Evolutionary conservation across 2,329 filamentous ascomycete species (phyloP), one percentile per base, ranked within the genome.

Genomic region (Penicillium sp.): DNA sequence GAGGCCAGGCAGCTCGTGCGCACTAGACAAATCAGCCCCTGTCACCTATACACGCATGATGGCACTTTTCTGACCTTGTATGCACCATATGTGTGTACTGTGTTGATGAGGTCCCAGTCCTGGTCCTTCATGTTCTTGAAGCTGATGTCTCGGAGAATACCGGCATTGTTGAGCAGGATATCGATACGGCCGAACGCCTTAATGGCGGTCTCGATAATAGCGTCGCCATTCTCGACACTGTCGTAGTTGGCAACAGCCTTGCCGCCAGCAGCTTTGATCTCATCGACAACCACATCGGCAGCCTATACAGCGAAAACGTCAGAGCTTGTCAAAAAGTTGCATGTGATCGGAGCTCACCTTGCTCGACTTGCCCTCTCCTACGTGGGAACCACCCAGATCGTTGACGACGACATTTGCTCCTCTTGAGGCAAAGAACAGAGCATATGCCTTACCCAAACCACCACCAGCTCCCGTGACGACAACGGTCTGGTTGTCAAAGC

Each of bases 91-190:
- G 97, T 89, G 80, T 99, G 94, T 61, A 98, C 94, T 77, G 88
- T 90, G 80, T 94, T 91, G 76, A 97, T 91, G 70, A 97, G 82
- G 76, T 99, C 94, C 95, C 95, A 99, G 79, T 99, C 95, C 75
- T 90, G 82, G 78, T 99, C 95, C 79, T 90, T 95, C 87, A 98
- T 96, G 82, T 98, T 98, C 87, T 97, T 97, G 84, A 99, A 98
- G 85, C 91, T 94, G 75, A 98, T 79, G 82, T 98, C 93, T 64
- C 94, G 90, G 64, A 97, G 85, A 75, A 98, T 98, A 74, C 95
- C 94, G 64, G 95, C 95, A 76, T 98, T 99, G 86, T 99, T 99
- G 81, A 99, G 90, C 72, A 99, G 89, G 67, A 99, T 84, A 78
- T 99, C 94, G 79, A 99, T 87, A 73, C 94, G 91, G 70, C 81